phyloP scores from a whole-genome alignment of 108 stramenopile species.

The Parmales sp. region DNA sequence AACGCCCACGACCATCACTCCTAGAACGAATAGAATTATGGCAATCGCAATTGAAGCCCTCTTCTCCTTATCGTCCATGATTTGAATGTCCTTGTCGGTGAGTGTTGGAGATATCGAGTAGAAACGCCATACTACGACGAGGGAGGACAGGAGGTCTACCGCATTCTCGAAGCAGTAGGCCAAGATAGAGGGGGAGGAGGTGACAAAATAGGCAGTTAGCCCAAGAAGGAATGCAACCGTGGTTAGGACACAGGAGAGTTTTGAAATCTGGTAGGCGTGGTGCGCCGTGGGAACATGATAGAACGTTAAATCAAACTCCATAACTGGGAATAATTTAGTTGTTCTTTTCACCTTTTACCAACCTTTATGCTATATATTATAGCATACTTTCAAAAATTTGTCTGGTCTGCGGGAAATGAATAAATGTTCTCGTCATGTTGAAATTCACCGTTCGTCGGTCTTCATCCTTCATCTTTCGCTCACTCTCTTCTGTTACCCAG shows the following conservation, averaged over 20 bases:
- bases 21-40: neutral
- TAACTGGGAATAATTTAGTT: neutral
- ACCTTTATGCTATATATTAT: neutral
- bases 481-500: neutral
- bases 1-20: neutral
- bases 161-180: neutral
- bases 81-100: neutral
- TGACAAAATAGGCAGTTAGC: neutral
- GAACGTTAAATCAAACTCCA: neutral
- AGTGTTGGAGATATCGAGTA: neutral
- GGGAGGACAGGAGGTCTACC: neutral
- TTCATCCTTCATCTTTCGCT: slow-evolving; percentile 1
- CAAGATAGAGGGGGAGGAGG: neutral
- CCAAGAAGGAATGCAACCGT: neutral
- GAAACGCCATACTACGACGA: neutral
- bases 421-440: slow-evolving; percentile 19
- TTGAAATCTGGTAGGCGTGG: neutral
- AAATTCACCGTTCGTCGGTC: slow-evolving; percentile 3
- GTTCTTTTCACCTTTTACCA: neutral
- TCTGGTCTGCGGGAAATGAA: slow-evolving; percentile 18
- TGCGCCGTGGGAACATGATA: neutral
- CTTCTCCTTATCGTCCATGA: neutral
- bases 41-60: neutral
- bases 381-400: slow-evolving; percentile 13
- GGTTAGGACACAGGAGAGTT: neutral